Conservation (phyloP, 2,329 filamentous ascomycete genomes). For the Alternaria sp. region DNA sequence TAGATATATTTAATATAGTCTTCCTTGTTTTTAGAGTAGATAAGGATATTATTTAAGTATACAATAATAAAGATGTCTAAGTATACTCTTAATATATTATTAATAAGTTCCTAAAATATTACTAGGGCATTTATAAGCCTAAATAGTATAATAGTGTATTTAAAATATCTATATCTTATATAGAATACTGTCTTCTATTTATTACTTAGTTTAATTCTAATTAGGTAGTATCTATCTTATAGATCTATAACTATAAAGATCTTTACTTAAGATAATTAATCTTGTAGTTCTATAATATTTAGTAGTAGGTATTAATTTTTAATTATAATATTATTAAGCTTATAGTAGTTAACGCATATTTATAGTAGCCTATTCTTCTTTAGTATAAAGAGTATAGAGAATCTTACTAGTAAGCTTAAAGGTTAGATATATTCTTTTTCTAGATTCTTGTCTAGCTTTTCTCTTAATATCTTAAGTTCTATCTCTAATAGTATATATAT, state of each 20-base stretch:
- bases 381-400: constrained; percentile 11
- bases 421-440: background rate
- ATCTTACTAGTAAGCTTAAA: constrained; percentile 2
- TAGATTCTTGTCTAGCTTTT: background rate
- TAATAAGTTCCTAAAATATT: constrained; percentile 18
- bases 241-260: constrained; percentile 19
- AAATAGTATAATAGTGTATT: constrained; percentile 17
- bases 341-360: background rate
- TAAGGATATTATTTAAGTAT: too few species aligned
- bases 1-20: too few species aligned
- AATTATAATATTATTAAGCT: too few species aligned
- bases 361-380: constrained; percentile 9
- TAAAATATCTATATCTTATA: constrained; percentile 11
- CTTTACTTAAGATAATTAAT: background rate
- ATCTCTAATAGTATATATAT: background rate
- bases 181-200: constrained; percentile 20
- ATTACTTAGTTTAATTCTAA: constrained; percentile 12
- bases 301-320: too few species aligned
- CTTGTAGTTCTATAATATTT: too few species aligned
- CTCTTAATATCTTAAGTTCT: background rate
- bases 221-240: constrained; percentile 12
- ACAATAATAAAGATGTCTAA: too few species aligned
- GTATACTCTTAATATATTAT: constrained; percentile 7
- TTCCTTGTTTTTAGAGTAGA: too few species aligned
- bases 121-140: constrained; percentile 9